Percentiles rank a stretch among this genome's conserved stretches.
Evolutionary conservation across 352 stramenopile genomes (phyloP).

Genomic region (Globisporangium alternatum): DNA sequence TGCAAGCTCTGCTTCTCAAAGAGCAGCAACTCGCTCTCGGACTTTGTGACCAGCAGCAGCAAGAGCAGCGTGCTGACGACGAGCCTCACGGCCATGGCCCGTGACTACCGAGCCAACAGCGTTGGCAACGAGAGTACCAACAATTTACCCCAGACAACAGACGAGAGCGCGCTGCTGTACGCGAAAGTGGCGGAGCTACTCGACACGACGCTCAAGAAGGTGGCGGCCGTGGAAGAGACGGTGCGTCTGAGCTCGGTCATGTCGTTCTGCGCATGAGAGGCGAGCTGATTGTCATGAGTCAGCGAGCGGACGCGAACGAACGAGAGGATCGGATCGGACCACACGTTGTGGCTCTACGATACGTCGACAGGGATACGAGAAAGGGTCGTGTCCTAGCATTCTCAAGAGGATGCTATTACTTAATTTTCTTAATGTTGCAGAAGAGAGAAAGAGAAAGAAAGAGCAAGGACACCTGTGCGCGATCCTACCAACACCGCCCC

Average conservation of each 20-base stretch:
- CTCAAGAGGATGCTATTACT: no score
- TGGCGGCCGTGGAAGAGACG: slow-evolving; percentile 69
- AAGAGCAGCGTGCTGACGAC: slow-evolving; percentile 12
- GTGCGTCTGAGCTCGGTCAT: slow-evolving; percentile 73
- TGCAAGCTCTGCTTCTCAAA: slow-evolving; percentile 74
- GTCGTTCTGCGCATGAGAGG: slow-evolving; percentile 53
- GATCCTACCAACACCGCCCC: no score
- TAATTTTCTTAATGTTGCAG: no score
- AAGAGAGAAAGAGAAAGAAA: no score
- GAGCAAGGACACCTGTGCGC: no score
- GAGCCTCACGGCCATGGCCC: not conserved
- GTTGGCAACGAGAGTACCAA: slow-evolving; percentile 25
- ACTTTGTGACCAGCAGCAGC: slow-evolving; percentile 9
- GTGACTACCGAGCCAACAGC: not conserved
- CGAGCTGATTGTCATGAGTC: not conserved
- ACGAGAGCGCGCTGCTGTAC: slow-evolving; percentile 48
- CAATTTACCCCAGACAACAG: slow-evolving; percentile 19
- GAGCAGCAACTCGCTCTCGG: not conserved
- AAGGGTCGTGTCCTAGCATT: no score
- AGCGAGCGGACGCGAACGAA: no score
- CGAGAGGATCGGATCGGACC: no score
- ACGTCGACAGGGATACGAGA: no score
- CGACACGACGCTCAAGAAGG: slow-evolving; percentile 71
- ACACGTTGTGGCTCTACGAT: no score
- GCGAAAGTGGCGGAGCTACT: slow-evolving; percentile 69